These are phyloP conservation scores for Durotheca rogersii DNA, from an alignment of 495 filamentous ascomycete genomes.

Conservation along the genomic window DNA sequence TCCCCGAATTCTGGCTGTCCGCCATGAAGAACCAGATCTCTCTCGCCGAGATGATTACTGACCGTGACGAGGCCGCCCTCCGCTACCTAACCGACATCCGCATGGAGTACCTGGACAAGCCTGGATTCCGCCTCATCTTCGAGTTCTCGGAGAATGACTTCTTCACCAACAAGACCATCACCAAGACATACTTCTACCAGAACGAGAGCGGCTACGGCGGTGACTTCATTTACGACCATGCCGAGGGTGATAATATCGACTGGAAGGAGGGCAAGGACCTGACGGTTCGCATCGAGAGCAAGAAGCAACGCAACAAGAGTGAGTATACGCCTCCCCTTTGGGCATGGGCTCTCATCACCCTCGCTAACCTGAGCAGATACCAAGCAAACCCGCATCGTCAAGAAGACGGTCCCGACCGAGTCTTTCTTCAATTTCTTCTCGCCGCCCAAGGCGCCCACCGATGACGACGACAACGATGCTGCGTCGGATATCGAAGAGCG, in stretches of 20 bases:
- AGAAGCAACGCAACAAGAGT: slow-evolving; percentile 99
- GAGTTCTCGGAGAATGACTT: slow-evolving; percentile 93
- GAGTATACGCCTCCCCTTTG: slow-evolving; percentile 40
- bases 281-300: slow-evolving; percentile 92
- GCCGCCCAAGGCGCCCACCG: slow-evolving; percentile 81
- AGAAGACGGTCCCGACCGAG: slow-evolving; percentile 97
- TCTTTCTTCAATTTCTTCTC: slow-evolving; percentile 99
- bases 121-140: slow-evolving; percentile 97
- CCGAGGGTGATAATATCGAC: slow-evolving; percentile 95
- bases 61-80: slow-evolving; percentile 89
- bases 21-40: slow-evolving; percentile 99
- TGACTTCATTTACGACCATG: slow-evolving; percentile 99
- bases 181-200: slow-evolving; percentile 99
- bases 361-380: slow-evolving; percentile 66
- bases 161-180: slow-evolving; percentile 95
- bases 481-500: slow-evolving; percentile 94
- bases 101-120: slow-evolving; percentile 98
- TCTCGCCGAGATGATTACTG: slow-evolving; percentile 96
- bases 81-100: slow-evolving; percentile 91
- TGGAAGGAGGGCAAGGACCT: slow-evolving; percentile 94
- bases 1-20: slow-evolving; percentile 99
- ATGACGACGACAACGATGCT: slow-evolving; percentile 74
- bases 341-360: slow-evolving; percentile 1
- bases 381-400: slow-evolving; percentile 97
- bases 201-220: slow-evolving; percentile 97